These are phyloP conservation scores for Komagataella kurtzmanii DNA, from an alignment of 805 yeast genomes.

Conservation along the genomic window DNA sequence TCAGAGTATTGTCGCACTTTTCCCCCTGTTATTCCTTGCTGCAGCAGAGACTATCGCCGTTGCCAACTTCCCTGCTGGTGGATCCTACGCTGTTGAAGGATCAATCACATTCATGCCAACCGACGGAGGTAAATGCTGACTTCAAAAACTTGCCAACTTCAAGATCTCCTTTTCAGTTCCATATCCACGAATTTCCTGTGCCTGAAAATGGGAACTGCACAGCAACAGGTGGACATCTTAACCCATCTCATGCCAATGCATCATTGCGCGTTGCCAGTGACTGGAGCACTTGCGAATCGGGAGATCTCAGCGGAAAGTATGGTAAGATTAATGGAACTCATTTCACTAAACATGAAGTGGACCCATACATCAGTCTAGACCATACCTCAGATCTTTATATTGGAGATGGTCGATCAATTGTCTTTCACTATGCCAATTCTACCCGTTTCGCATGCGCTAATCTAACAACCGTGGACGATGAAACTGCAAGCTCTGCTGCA, in stretches of 20 bases:
- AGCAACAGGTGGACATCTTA: constrained; percentile 26
- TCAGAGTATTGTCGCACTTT: background rate
- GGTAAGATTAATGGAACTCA: constrained; percentile 30
- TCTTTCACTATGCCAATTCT: constrained; percentile 33
- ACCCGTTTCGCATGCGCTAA: constrained; percentile 46
- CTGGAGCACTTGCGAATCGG: constrained; percentile 30
- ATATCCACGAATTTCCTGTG: constrained; percentile 26
- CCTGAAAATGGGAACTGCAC: constrained; percentile 24
- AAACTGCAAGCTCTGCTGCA: background rate
- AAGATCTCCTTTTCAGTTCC: constrained; percentile 32
- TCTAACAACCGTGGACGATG: background rate
- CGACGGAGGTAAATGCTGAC: constrained; percentile 24
- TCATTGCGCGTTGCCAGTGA: constrained; percentile 21
- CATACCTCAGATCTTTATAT: constrained; percentile 22
- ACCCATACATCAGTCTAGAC: constrained; percentile 27
- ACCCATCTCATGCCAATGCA: constrained; percentile 24
- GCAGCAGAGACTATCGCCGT: constrained; percentile 24
- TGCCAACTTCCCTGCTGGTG: constrained; percentile 35
- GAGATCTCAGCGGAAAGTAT: constrained; percentile 35
- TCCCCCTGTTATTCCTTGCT: background rate
- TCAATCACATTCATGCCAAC: constrained; percentile 2
- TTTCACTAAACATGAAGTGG: constrained; percentile 23
- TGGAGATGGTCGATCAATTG: constrained; percentile 27
- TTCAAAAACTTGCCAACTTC: constrained; percentile 25
- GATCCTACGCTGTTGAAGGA: constrained; percentile 6